Conservation (phyloP, 805 yeast genomes). For the Vanderwaltozyma polyspora region DNA sequence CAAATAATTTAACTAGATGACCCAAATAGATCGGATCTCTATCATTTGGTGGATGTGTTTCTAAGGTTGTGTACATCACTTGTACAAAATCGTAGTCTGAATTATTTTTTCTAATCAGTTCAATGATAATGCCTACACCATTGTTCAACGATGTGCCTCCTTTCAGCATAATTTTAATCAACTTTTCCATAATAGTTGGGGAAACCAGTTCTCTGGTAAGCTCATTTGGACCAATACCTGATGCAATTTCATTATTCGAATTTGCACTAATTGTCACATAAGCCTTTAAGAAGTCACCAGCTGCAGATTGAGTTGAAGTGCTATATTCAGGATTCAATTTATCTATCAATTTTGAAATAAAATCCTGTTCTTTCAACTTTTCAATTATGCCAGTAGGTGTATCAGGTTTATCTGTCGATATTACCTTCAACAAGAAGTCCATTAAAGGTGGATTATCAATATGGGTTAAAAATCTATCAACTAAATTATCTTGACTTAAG, state of each 20-base stretch:
- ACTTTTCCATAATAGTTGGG: slow-evolving; percentile 48
- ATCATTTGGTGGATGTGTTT: slow-evolving; percentile 84
- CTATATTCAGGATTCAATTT: slow-evolving; percentile 57
- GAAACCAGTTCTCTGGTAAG: slow-evolving; percentile 84
- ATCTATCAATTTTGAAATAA: slow-evolving; percentile 62
- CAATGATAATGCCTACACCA: slow-evolving; percentile 91
- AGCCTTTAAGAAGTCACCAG: slow-evolving; percentile 91
- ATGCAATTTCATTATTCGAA: slow-evolving; percentile 73
- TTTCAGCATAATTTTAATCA: slow-evolving; percentile 66
- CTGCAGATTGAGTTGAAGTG: slow-evolving; percentile 77
- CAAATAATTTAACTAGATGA: slow-evolving; percentile 64
- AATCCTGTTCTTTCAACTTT: slow-evolving; percentile 54
- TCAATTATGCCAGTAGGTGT: slow-evolving; percentile 80
- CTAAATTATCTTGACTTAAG: slow-evolving; percentile 55
- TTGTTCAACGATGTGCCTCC: slow-evolving; percentile 86
- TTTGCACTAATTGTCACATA: slow-evolving; percentile 90
- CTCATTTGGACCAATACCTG: slow-evolving; percentile 93
- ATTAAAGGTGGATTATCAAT: slow-evolving; percentile 88
- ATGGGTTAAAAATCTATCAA: slow-evolving; percentile 70
- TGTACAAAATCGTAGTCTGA: slow-evolving; percentile 90
- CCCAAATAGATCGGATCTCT: slow-evolving; percentile 92
- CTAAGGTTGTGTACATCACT: slow-evolving; percentile 68
- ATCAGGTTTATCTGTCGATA: slow-evolving; percentile 88
- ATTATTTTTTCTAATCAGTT: slow-evolving; percentile 87
- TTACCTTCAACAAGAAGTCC: slow-evolving; percentile 82